Evolutionary conservation across 768 basidiomycete species (phyloP).

Genomic region (Podaxis sp.): DNA sequence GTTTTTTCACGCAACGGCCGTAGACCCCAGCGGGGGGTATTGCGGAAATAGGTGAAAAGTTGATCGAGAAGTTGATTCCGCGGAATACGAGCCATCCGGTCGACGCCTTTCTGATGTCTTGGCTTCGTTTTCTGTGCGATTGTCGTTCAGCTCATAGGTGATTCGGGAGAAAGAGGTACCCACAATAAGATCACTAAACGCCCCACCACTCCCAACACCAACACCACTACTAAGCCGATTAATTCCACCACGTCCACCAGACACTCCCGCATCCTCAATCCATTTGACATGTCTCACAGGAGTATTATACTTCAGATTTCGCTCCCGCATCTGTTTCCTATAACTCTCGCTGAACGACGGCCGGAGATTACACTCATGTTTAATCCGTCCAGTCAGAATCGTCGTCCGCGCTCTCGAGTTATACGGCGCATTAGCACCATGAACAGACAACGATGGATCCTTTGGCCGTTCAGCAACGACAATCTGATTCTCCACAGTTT

Average conservation of each 20-base stretch:
- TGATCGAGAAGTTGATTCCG: conserved; percentile 83
- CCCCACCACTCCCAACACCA: conserved; percentile 47
- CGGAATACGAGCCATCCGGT: conserved; percentile 90
- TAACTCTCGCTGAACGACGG: conserved; percentile 67
- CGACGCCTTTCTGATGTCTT: conserved; percentile 70
- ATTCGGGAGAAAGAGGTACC: conserved; percentile 23
- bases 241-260: conserved; percentile 68
- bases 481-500: conserved; percentile 79
- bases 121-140: conserved; percentile 55
- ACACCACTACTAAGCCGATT: conserved; percentile 79
- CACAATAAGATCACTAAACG: conserved; percentile 67
- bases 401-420: conserved; percentile 70
- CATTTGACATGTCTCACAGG: conserved; percentile 61
- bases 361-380: conserved; percentile 74
- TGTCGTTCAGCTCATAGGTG: conserved; percentile 9
- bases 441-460: conserved; percentile 37
- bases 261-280: conserved; percentile 68
- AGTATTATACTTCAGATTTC: conserved; percentile 63
- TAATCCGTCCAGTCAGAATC: conserved; percentile 73
- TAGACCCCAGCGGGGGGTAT: conserved; percentile 79
- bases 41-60: conserved; percentile 73
- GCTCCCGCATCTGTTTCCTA: conserved; percentile 65
- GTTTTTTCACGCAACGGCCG: conserved; percentile 72
- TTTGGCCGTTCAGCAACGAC: conserved; percentile 83
- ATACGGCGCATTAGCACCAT: conserved; percentile 26